Conservation (phyloP, 148 eudicot genomes). For the Silene uniflora region DNA sequence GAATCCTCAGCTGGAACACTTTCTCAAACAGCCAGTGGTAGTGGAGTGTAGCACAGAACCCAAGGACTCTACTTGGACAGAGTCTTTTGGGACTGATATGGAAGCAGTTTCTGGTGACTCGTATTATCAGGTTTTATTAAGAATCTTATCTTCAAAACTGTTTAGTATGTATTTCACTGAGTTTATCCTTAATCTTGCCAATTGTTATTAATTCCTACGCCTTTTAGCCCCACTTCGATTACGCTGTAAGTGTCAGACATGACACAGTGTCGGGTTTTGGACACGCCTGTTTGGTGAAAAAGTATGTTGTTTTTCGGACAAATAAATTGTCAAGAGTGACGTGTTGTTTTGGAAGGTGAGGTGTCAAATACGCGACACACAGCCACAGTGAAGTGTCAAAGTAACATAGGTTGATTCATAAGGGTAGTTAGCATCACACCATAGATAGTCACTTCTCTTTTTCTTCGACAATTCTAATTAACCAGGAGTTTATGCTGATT, state of each 20-base stretch:
- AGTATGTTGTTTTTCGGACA: neutral
- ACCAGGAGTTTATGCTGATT: neutral
- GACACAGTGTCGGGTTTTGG: no score
- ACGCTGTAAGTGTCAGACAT: neutral
- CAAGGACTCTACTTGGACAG: conserved; percentile 38
- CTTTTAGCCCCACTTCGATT: neutral
- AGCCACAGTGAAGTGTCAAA: neutral
- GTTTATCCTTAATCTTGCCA: neutral
- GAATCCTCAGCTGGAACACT: conserved; percentile 57
- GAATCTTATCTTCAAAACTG: neutral
- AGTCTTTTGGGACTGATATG: conserved; percentile 33
- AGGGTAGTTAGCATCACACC: neutral
- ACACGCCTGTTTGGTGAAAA: neutral
- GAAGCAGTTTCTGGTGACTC: conserved; percentile 40
- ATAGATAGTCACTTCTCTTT: neutral
- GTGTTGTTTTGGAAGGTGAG: neutral
- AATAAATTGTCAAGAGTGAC: neutral
- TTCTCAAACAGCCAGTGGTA: conserved; percentile 47
- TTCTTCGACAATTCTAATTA: neutral
- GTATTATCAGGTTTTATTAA: conserved; percentile 66
- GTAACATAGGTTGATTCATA: neutral
- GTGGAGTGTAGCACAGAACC: conserved; percentile 36
- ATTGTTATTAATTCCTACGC: neutral
- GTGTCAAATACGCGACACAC: neutral
- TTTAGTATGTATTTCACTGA: neutral